These are phyloP conservation scores for Botrytis squamosa DNA, from an alignment of 2,329 filamentous ascomycete genomes.

Conservation along the genomic window DNA sequence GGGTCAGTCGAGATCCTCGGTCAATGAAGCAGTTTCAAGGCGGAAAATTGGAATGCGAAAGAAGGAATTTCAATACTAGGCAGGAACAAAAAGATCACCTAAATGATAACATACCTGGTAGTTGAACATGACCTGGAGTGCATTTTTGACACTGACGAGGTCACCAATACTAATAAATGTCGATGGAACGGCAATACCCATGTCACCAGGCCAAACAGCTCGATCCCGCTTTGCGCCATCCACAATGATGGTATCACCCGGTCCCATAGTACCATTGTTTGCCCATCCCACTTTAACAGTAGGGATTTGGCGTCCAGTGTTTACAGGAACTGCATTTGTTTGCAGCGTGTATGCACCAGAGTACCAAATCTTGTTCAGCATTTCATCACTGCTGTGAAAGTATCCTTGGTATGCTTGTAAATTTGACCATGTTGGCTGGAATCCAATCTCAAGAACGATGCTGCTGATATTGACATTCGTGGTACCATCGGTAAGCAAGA, in stretches of 20 bases:
- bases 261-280: slow-evolving; percentile 40
- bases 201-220: slow-evolving; percentile 61
- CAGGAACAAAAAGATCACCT: not conserved
- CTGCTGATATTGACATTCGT: slow-evolving; percentile 36
- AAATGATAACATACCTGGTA: slow-evolving; percentile 42
- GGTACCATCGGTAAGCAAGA: slow-evolving; percentile 41
- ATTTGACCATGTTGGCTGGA: slow-evolving; percentile 46
- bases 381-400: slow-evolving; percentile 49
- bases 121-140: slow-evolving; percentile 40
- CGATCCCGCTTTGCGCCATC: slow-evolving; percentile 61
- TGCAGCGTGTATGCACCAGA: slow-evolving; percentile 48
- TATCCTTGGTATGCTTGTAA: slow-evolving; percentile 53
- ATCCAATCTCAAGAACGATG: slow-evolving; percentile 41
- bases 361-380: slow-evolving; percentile 56
- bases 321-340: slow-evolving; percentile 36
- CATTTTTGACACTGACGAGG: slow-evolving; percentile 50
- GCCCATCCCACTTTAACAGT: slow-evolving; percentile 39
- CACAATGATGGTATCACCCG: slow-evolving; percentile 38
- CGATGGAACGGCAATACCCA: slow-evolving; percentile 53
- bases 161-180: slow-evolving; percentile 55
- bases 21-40: not conserved
- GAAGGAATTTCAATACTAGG: not conserved
- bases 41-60: not conserved
- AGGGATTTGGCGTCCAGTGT: slow-evolving; percentile 39
- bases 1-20: not conserved